Evolutionary conservation across 768 basidiomycete genomes (phyloP).

Genomic region (Podaxis rugospora): DNA sequence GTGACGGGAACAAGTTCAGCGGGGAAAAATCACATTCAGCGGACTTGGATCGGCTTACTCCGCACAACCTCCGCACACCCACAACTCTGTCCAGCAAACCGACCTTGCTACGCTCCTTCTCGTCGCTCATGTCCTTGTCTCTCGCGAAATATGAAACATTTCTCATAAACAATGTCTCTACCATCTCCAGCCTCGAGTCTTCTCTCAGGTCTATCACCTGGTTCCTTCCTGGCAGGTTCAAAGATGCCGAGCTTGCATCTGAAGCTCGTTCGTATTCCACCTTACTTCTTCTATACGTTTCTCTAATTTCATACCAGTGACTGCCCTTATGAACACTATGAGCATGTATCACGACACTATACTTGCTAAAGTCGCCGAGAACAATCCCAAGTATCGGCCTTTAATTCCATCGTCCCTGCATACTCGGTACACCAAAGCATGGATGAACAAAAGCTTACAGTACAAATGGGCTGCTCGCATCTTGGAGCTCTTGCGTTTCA

Average conservation of each 20-base stretch:
- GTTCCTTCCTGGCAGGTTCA: constrained; percentile 95
- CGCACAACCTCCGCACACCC: constrained; percentile 1
- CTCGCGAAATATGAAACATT: constrained; percentile 77
- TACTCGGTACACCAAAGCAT: constrained; percentile 86
- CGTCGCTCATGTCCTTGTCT: constrained; percentile 50
- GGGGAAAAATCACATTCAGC: constrained; percentile 19
- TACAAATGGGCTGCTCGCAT: constrained; percentile 80
- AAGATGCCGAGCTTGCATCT: constrained; percentile 93
- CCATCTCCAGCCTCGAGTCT: constrained; percentile 86
- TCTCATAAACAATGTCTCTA: constrained; percentile 78
- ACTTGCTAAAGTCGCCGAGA: constrained; percentile 62
- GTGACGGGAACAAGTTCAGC: not conserved
- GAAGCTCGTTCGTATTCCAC: constrained; percentile 74
- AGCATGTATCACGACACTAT: constrained; percentile 95
- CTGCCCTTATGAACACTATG: constrained; percentile 79
- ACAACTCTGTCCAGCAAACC: not conserved
- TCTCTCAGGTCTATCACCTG: constrained; percentile 87
- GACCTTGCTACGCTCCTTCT: constrained; percentile 1
- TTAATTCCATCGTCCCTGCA: constrained; percentile 76
- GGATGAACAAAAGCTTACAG: constrained; percentile 59
- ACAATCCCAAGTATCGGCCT: constrained; percentile 65
- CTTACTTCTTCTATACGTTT: constrained; percentile 10
- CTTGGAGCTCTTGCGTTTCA: constrained; percentile 74
- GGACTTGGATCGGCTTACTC: constrained; percentile 11
- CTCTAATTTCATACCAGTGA: constrained; percentile 50